phyloP scores from a whole-genome alignment of 2,329 filamentous ascomycete genomes.

The Pseudogymnoascus destructans region DNA sequence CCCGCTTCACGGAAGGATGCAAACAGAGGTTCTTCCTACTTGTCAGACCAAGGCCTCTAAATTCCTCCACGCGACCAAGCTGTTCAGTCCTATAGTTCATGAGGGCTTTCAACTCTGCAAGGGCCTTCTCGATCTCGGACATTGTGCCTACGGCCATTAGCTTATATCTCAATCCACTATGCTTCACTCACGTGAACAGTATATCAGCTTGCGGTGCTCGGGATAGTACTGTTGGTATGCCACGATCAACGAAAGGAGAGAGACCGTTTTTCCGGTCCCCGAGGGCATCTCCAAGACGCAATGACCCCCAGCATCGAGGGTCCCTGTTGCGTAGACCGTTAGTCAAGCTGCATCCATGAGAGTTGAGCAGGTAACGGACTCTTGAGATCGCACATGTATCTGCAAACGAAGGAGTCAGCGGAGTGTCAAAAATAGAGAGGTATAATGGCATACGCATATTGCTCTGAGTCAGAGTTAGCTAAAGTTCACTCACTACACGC shows the following conservation, averaged over 20 bases:
- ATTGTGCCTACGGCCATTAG: conserved; percentile 53
- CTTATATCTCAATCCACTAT: not conserved
- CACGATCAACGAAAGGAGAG: conserved; percentile 84
- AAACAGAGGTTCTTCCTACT: conserved; percentile 96
- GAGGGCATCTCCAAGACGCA: conserved; percentile 99
- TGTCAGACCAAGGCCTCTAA: conserved; percentile 79
- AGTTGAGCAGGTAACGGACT: conserved; percentile 25
- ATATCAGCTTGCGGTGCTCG: conserved; percentile 90
- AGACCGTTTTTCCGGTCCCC: conserved; percentile 94
- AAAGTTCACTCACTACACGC: not conserved
- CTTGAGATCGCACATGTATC: conserved; percentile 76
- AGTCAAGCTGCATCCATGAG: not conserved
- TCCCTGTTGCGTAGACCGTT: conserved; percentile 32
- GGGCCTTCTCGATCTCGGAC: conserved; percentile 97
- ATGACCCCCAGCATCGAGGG: conserved; percentile 86
- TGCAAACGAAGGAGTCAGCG: conserved; percentile 19
- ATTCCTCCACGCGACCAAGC: conserved; percentile 84
- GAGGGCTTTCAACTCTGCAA: conserved; percentile 77
- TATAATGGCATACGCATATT: conserved; percentile 42
- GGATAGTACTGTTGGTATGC: conserved; percentile 93
- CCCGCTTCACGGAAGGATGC: conserved; percentile 87
- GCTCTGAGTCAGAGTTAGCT: conserved; percentile 43
- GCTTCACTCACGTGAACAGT: conserved; percentile 64
- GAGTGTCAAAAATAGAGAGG: not conserved
- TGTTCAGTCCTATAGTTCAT: conserved; percentile 92